These are phyloP conservation scores for Linanthus parryae DNA, from an alignment of 148 eudicot genomes.

Conservation along the genomic window DNA sequence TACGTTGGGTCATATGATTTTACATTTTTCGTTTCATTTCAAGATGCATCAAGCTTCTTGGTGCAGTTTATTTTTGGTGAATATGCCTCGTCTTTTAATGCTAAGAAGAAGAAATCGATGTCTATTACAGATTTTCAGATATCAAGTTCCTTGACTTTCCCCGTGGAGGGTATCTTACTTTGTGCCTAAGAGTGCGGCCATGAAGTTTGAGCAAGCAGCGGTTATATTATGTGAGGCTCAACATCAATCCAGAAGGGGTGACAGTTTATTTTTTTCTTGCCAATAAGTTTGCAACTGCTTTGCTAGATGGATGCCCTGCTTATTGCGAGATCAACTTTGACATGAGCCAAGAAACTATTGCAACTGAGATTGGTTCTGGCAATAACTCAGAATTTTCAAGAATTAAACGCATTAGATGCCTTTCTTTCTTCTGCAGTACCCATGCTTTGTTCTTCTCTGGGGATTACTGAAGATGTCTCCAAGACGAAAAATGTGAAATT, in stretches of 20 bases:
- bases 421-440: constrained; percentile 51
- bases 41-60: neutral
- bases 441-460: constrained; percentile 28
- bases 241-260: constrained; percentile 27
- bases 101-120: no score
- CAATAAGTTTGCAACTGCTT: constrained; percentile 33
- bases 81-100: no score
- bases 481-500: constrained; percentile 34
- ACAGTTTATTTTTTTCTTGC: constrained; percentile 36
- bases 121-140: no score
- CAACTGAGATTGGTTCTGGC: constrained; percentile 9
- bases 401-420: constrained; percentile 29
- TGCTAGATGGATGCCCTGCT: constrained; percentile 54
- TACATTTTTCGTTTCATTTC: neutral
- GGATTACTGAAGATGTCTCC: constrained; percentile 16
- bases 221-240: constrained; percentile 35
- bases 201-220: constrained; percentile 66
- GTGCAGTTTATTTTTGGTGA: neutral
- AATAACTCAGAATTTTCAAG: constrained; percentile 10
- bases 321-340: constrained; percentile 48
- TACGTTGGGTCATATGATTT: no score
- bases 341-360: constrained; percentile 7
- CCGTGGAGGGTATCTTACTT: constrained; percentile 54
- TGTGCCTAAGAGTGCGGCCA: constrained; percentile 68
- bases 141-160: constrained; percentile 41